Evolutionary conservation across 345 rosid genomes (phyloP).

Genomic region (Geranium rotundifolium): DNA sequence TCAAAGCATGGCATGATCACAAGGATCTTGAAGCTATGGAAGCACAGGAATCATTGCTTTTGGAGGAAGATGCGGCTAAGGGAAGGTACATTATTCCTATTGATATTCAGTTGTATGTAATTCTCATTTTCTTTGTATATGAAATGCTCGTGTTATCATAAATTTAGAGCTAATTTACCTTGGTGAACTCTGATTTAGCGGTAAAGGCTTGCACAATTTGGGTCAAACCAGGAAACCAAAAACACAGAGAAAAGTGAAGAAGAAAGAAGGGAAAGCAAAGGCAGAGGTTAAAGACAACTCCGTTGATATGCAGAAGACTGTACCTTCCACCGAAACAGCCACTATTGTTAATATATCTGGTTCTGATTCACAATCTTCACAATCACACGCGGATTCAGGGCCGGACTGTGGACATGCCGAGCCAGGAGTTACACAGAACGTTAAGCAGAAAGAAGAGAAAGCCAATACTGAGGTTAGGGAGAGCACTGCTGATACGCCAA

Average conservation of each 20-base stretch:
- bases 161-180: neutral
- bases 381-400: slow-evolving; percentile 19
- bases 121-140: neutral
- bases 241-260: slow-evolving; percentile 74
- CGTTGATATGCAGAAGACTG: slow-evolving; percentile 32
- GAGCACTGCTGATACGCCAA: slow-evolving; percentile 53
- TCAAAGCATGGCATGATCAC: slow-evolving; percentile 87
- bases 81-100: slow-evolving; percentile 42
- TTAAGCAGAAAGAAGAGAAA: slow-evolving; percentile 63
- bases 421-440: slow-evolving; percentile 18
- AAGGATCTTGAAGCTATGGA: slow-evolving; percentile 94
- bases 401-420: slow-evolving; percentile 26
- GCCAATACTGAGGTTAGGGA: too few species aligned
- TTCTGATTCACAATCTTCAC: slow-evolving; percentile 31
- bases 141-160: neutral
- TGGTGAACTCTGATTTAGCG: slow-evolving; percentile 5
- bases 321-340: slow-evolving; percentile 32
- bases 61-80: slow-evolving; percentile 95
- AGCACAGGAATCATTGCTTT: slow-evolving; percentile 83
- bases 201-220: slow-evolving; percentile 33
- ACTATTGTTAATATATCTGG: slow-evolving; percentile 27
- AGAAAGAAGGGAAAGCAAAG: slow-evolving; percentile 73
- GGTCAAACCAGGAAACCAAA: slow-evolving; percentile 72
- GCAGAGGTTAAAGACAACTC: slow-evolving; percentile 39
- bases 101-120: neutral